Evolutionary conservation across 768 basidiomycete species (phyloP).

Genomic region (Clavaria fumosa): DNA sequence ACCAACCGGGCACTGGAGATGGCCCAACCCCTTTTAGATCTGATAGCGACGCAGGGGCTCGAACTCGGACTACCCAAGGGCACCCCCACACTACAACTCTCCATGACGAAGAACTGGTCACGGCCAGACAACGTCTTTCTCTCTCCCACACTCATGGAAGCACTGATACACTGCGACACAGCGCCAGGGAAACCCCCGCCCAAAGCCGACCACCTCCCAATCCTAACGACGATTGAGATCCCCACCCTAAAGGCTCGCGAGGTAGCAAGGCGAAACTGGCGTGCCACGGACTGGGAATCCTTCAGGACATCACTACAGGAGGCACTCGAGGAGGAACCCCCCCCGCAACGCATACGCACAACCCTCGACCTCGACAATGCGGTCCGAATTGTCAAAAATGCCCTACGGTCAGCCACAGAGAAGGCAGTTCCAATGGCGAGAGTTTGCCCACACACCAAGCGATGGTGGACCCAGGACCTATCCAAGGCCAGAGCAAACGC

Average conservation of each 20-base stretch:
- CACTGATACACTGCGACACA: background rate
- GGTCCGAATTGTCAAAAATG: background rate
- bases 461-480: conserved; percentile 5
- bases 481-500: background rate
- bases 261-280: background rate
- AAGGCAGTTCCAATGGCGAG: conserved; percentile 1
- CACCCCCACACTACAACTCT: conserved; percentile 21
- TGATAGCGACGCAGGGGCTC: conserved; percentile 17
- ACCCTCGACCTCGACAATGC: background rate
- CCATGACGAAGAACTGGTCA: conserved; percentile 19
- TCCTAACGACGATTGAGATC: background rate
- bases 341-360: background rate
- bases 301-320: background rate
- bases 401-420: background rate
- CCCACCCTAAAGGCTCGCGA: background rate
- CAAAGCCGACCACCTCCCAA: background rate
- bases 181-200: background rate
- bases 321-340: background rate
- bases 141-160: background rate
- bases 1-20: conserved; percentile 12
- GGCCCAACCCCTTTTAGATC: conserved; percentile 15
- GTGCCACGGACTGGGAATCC: background rate
- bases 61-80: conserved; percentile 19
- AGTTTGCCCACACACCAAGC: conserved; percentile 2
- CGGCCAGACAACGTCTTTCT: conserved; percentile 10